Evolutionary conservation across 1,284 basidiomycete species (phyloP).

Genomic region (Ustilago xerochloae): DNA sequence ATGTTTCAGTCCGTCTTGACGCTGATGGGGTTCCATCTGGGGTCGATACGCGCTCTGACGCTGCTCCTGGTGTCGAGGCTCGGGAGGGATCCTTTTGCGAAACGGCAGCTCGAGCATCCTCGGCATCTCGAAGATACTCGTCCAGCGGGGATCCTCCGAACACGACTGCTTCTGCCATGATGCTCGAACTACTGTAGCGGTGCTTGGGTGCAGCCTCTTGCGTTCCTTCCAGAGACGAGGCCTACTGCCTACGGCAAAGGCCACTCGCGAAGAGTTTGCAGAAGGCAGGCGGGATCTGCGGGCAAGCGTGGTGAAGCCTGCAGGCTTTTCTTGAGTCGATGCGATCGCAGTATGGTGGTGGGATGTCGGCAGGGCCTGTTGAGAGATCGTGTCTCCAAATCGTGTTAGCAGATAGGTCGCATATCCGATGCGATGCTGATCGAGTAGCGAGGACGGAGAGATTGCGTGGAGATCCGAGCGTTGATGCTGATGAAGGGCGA

Average conservation of each 20-base stretch:
- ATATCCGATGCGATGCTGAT: too few relatives aligned
- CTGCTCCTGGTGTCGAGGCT: conserved; percentile 1
- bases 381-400: too few relatives aligned
- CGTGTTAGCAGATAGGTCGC: too few relatives aligned
- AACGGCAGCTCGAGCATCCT: neutral
- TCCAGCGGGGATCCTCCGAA: conserved; percentile 51
- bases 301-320: too few relatives aligned
- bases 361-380: neutral
- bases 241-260: too few relatives aligned
- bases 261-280: neutral
- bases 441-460: too few relatives aligned
- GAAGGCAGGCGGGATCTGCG: too few relatives aligned
- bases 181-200: neutral
- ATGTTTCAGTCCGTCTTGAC: neutral
- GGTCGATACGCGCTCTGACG: neutral
- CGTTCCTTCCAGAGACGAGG: too few relatives aligned
- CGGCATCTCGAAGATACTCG: conserved; percentile 39
- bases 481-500: too few relatives aligned
- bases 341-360: neutral
- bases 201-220: neutral
- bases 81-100: neutral
- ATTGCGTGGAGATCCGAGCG: too few relatives aligned
- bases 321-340: too few relatives aligned
- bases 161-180: conserved; percentile 53
- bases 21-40: neutral